Evolutionary conservation across 352 stramenopile species (phyloP), one percentile per base, ranked within the genome.

Genomic region (Globisporangium middletonii): DNA sequence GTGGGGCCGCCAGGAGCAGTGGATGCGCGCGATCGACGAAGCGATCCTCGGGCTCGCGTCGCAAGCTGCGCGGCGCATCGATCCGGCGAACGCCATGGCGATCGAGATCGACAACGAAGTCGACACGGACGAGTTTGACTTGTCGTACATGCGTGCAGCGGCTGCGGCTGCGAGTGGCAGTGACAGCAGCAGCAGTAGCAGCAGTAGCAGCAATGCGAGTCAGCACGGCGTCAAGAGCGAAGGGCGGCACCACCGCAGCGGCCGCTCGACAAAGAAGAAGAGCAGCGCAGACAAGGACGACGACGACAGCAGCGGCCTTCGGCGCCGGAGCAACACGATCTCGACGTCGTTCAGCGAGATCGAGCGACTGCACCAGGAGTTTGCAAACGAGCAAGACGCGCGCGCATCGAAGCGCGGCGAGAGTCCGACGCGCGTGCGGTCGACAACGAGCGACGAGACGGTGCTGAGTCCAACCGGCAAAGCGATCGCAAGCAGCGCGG

Each of bases 31-130:
- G 19, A 77, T 94, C 16, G 81, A 94, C 55, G 83, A 89, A 58
- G 74, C 85, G 18, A 90, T 94, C 7, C 58, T 84, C 9, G 83
- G 75, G 0, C 57, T 91, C 9, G 75, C 77, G 1, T 80, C 71
- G 1, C 79, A 91, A 38, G 72, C 77, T 30, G 72, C 77, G 11
- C 67, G 72, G 47, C 69, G 77, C 38, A 91, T 90, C 50, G 71
- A 82, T 42, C 75, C 77, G 18, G 82, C 84, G 33, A 89, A 73
- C 33, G 85, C 85, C 1, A 75, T 94, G 51, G 82, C 82, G 11
- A 92, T 94, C 58, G 85, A 94, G 42, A 92, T 94, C 56, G 85
- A 94, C 64, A 94, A 94, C 57, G 85, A 94, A 77, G 81, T 91
- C 13, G 85, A 94, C 41, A 63, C 79, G 3, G 79, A 86, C 35